A percentile compares a stretch with the other conserved stretches of the same genome.
Evolutionary conservation across 352 stramenopile genomes (phyloP).

Genomic region (Pythium sukuiense): DNA sequence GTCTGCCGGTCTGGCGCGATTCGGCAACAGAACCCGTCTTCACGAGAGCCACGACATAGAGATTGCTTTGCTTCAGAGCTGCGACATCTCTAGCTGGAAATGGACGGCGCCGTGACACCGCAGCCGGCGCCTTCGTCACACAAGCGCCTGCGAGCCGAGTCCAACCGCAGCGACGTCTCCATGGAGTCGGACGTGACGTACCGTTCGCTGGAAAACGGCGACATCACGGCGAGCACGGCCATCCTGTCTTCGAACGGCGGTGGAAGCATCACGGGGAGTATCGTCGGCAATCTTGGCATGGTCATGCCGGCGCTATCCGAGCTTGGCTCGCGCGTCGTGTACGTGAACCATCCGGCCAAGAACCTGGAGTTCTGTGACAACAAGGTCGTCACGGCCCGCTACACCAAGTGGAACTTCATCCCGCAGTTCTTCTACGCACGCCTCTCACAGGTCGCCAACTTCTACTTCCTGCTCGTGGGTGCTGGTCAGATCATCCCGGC

Average conservation of each 20-base stretch:
- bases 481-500: conserved; percentile 81
- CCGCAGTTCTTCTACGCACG: conserved; percentile 82
- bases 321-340: conserved; percentile 59
- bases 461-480: conserved; percentile 90
- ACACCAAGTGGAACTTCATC: conserved; percentile 88
- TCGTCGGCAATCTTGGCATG: background rate
- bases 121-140: conserved; percentile 9
- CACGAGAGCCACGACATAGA: background rate
- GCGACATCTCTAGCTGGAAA: conserved; percentile 10
- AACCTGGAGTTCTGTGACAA: conserved; percentile 83
- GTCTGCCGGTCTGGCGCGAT: background rate
- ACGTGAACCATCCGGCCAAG: conserved; percentile 61
- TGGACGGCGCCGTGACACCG: conserved; percentile 16
- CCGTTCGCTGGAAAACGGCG: conserved; percentile 43
- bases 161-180: conserved; percentile 40
- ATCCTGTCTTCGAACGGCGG: conserved; percentile 8
- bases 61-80: background rate
- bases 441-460: conserved; percentile 86
- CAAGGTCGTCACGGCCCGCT: conserved; percentile 81
- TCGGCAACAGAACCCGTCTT: conserved; percentile 3
- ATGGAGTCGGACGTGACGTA: conserved; percentile 49
- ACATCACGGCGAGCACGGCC: conserved; percentile 26
- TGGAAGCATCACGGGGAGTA: conserved; percentile 3
- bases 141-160: conserved; percentile 30
- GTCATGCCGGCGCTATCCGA: conserved; percentile 36